Conservation (phyloP, 2,329 filamentous ascomycete species). For the Podosphaera aphanis region DNA sequence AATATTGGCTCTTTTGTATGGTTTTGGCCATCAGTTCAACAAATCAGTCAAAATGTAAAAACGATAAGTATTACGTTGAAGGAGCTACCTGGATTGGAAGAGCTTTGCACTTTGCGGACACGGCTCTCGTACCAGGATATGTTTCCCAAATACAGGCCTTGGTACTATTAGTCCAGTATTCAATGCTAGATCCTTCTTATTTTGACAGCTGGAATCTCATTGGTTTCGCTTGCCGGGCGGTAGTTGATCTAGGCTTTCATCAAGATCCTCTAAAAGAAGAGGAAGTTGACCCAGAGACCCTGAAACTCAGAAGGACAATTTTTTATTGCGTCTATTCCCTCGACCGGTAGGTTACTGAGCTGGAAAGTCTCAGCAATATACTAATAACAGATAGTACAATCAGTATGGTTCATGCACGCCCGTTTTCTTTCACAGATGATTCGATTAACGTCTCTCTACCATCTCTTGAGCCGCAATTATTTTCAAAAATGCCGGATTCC, state of each 20-base stretch:
- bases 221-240: constrained; percentile 67
- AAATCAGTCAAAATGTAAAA: constrained; percentile 44
- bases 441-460: constrained; percentile 65
- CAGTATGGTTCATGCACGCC: constrained; percentile 65
- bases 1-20: constrained; percentile 75
- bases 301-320: constrained; percentile 60
- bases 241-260: constrained; percentile 77
- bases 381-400: constrained; percentile 35
- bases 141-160: constrained; percentile 71
- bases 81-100: constrained; percentile 32
- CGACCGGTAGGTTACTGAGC: constrained; percentile 38
- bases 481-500: constrained; percentile 10
- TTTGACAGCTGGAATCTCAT: constrained; percentile 91
- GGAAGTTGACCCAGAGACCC: constrained; percentile 38
- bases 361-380: not conserved
- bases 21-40: constrained; percentile 64
- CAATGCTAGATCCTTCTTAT: constrained; percentile 69
- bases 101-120: constrained; percentile 57
- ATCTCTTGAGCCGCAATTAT: constrained; percentile 18
- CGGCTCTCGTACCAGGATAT: constrained; percentile 66
- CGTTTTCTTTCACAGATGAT: constrained; percentile 86
- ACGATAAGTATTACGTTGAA: constrained; percentile 36
- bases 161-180: constrained; percentile 66
- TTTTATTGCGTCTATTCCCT: constrained; percentile 83
- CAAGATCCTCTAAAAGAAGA: constrained; percentile 63